phyloP scores from a whole-genome alignment of 495 filamentous ascomycete species.

The Aspergillus campestris region DNA sequence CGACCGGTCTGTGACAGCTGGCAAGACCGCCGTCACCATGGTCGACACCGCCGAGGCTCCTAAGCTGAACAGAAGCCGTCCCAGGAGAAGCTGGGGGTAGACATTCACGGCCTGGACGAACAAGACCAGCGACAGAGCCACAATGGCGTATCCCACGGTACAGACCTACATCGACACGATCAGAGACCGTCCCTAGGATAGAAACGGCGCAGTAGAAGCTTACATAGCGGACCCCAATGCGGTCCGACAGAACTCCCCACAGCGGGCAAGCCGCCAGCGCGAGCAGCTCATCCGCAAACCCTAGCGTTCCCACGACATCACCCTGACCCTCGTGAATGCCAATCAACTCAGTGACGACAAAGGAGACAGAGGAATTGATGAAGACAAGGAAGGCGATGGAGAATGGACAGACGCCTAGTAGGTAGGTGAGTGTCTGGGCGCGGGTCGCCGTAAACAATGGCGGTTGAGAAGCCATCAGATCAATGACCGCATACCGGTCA shows the following conservation, averaged over 20 bases:
- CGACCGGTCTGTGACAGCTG: conserved; percentile 57
- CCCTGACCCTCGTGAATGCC: conserved; percentile 69
- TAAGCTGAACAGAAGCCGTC: conserved; percentile 77
- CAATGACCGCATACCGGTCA: too few relatives aligned
- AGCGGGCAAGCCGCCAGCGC: conserved; percentile 82
- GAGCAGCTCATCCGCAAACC: conserved; percentile 91
- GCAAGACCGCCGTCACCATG: conserved; percentile 95
- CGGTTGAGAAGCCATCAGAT: conserved; percentile 25
- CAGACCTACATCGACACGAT: conserved; percentile 45
- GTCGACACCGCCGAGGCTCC: conserved; percentile 89
- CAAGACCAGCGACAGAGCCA: conserved; percentile 65
- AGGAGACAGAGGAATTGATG: conserved; percentile 87
- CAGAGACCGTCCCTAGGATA: neutral
- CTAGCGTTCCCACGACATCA: conserved; percentile 85
- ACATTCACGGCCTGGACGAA: conserved; percentile 82
- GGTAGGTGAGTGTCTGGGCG: conserved; percentile 73
- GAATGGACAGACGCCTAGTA: conserved; percentile 84
- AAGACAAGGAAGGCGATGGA: conserved; percentile 97
- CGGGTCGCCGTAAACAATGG: conserved; percentile 54
- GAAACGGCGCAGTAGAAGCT: conserved; percentile 4
- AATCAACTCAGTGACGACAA: conserved; percentile 88
- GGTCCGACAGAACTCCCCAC: conserved; percentile 89
- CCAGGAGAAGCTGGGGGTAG: conserved; percentile 83
- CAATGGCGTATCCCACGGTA: conserved; percentile 68
- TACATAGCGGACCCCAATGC: conserved; percentile 69